Percentiles rank a stretch among this genome's conserved stretches.
These are phyloP conservation scores for Atkinsonella hypoxylon DNA, from an alignment of 2,329 filamentous ascomycete species.

Conservation along the genomic window DNA sequence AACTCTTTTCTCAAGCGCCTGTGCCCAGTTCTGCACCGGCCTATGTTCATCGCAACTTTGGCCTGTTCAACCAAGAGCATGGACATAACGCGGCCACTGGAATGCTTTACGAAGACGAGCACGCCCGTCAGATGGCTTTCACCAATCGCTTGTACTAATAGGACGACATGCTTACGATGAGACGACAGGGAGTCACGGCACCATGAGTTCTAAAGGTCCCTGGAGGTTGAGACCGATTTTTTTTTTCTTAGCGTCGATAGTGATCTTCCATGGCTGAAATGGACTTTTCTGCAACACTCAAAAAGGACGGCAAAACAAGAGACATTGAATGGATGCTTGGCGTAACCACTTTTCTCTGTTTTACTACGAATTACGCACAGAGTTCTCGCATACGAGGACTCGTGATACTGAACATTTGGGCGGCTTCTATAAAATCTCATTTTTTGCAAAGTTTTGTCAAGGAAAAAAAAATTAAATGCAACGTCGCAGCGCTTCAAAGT, in stretches of 20 bases:
- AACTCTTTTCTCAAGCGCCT: slow-evolving; percentile 13
- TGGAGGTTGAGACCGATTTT: neutral
- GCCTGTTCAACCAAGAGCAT: slow-evolving; percentile 35
- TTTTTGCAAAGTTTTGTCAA: neutral
- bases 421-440: neutral
- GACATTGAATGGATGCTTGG: neutral
- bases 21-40: slow-evolving; percentile 19
- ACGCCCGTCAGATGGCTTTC: slow-evolving; percentile 28
- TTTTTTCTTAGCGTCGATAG: neutral
- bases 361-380: neutral
- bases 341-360: neutral
- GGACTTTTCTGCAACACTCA: neutral
- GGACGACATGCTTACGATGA: slow-evolving; percentile 7
- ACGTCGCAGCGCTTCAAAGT: slow-evolving; percentile 4
- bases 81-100: slow-evolving; percentile 17
- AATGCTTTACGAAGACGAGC: slow-evolving; percentile 33
- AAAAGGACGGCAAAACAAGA: neutral
- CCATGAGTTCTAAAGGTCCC: neutral
- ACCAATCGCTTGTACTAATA: slow-evolving; percentile 31
- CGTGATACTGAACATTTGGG: neutral
- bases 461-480: slow-evolving; percentile 1
- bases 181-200: slow-evolving; percentile 1
- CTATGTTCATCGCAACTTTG: slow-evolving; percentile 24
- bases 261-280: neutral
- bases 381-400: neutral